Evolutionary conservation across 805 yeast species (phyloP), one percentile per base, ranked within the genome.

Genomic region (Spathaspora boniae): DNA sequence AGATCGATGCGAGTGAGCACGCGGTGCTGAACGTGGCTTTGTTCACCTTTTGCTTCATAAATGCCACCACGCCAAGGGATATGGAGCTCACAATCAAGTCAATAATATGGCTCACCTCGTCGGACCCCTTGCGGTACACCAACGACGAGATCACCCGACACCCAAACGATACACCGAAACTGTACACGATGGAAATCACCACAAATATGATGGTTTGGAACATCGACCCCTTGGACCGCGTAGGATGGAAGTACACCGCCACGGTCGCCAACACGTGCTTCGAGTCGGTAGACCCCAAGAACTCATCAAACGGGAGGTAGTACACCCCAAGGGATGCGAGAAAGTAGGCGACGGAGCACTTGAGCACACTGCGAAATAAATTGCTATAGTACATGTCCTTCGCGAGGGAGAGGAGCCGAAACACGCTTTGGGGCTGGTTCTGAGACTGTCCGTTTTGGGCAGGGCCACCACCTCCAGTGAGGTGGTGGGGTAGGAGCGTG

Each of bases 241-340:
- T 74, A 0, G 95, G 87, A 51, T 86, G 93, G 64, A 86, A 86
- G 56, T 86, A 86, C 2, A 86, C 93, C 1, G 86, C 82, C 7
- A 82, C 82, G 0, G 95, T 86, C 25, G 94, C 87, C 3, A 82
- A 79, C 44, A 84, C 72, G 62, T 86, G 95, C 53, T 86, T 86
- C 8, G 83, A 77, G 56, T 83, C 89, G 17, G 84, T 70, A 23
- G 60, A 53, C 0, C 94, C 94, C 28, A 84, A 52, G 2, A 77
- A 41, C 12, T 56, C 47, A 8, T 79, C 68, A 30, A 80, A 60
- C 1, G 72, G 60, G 1, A 68, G 50, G 46, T 69, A 70, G 54
- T 81, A 84, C 12, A 86, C 93, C 1, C 80, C 85, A 38, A 83
- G 50, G 0, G 94, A 81, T 1, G 88, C 91, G 1, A 85, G 40